Base-by-base conservation (phyloP, 1,284 basidiomycete species). In the Cutaneotrichosporon daszewskae region DNA sequence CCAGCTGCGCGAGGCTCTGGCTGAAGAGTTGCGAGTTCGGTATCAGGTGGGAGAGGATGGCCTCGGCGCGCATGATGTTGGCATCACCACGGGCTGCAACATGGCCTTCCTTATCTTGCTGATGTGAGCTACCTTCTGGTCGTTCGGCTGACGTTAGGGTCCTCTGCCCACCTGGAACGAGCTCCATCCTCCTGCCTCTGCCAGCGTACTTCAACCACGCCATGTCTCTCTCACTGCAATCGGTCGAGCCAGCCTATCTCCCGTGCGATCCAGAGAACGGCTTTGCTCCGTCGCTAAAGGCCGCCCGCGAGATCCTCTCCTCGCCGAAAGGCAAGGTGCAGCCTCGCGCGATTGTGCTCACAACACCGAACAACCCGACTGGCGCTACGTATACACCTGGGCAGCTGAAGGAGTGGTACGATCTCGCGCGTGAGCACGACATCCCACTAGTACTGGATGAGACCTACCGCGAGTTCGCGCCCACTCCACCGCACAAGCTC, bases 171-270 rank as follows among this genome's bases (percentile, higher is more conserved):
- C 72, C 78, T 3, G 84, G 83, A 0, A 83, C 87, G 48, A 83
- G 60, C 13, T 53, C 85, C 52, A 74, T 89, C 31, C 82, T 94
- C 37, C 66, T 91, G 13, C 86, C 87, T 6, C 74, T 83, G 1
- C 87, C 88, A 10, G 85, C 84, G 76, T 86, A 87, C 60, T 87
- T 87, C 64, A 85, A 85, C 69, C 81, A 85, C 51, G 82, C 83
- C 53, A 90, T 89, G 87, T 79, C 78, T 1, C 72, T 86, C 24
- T 79, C 77, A 24, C 74, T 86, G 53, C 76, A 85, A 7, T 78
- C 77, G 2, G 75, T 92, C 52, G 76, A 75, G 40, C 66, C 80
- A 2, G 72, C 87, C 4, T 75, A 81, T 1, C 72, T 91, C 24
- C 74, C 75, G n/a, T 81, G 82, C 2, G 69, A 70, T 18, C 67